Evolutionary conservation across 1,284 basidiomycete genomes (phyloP).

Genomic region (Trametes hirsuta): DNA sequence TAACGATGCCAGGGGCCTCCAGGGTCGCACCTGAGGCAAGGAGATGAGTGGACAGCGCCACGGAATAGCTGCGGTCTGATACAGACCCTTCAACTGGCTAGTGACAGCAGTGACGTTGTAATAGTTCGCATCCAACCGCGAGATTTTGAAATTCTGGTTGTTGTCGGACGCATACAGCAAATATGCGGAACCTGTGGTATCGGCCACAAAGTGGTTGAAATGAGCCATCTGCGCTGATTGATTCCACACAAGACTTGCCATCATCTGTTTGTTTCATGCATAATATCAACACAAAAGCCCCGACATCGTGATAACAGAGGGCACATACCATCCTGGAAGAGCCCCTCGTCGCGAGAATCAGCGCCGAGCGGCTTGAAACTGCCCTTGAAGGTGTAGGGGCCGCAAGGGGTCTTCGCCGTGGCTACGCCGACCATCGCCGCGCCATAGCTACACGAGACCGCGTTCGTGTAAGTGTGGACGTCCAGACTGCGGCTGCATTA

Average conservation of each 20-base stretch:
- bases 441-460: slow-evolving; percentile 50
- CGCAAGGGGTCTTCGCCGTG: slow-evolving; percentile 59
- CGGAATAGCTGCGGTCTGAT: background rate
- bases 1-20: slow-evolving; percentile 65
- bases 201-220: slow-evolving; percentile 27
- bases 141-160: slow-evolving; percentile 72
- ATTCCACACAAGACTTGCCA: slow-evolving; percentile 11
- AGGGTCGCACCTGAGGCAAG: slow-evolving; percentile 52
- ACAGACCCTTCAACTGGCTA: slow-evolving; percentile 49
- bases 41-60: background rate
- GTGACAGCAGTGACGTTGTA: slow-evolving; percentile 57
- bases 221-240: background rate
- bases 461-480: background rate
- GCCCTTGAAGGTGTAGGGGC: slow-evolving; percentile 58
- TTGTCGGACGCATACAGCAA: slow-evolving; percentile 68
- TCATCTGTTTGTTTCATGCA: slow-evolving; percentile 13
- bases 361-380: slow-evolving; percentile 63
- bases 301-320: background rate
- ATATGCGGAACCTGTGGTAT: slow-evolving; percentile 43
- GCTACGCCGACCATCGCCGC: slow-evolving; percentile 66
- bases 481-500: background rate
- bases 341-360: slow-evolving; percentile 61
- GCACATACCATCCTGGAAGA: slow-evolving; percentile 57
- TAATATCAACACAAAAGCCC: background rate
- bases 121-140: slow-evolving; percentile 57